Evolutionary conservation across 1,139 yeast species (phyloP).

Genomic region (Suhomyces wounanorum): DNA sequence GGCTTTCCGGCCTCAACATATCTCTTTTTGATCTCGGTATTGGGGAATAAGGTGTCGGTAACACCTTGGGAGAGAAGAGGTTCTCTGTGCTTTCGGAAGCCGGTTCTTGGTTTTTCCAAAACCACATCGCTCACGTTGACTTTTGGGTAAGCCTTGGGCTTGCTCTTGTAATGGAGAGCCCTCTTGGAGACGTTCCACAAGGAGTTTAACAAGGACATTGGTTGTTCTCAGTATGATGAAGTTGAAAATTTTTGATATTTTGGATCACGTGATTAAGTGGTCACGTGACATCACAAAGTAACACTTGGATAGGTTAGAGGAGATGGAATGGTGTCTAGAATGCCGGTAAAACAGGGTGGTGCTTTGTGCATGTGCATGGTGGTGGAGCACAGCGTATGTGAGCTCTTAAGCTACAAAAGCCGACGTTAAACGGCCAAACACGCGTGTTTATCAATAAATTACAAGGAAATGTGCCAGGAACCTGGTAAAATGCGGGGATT

Average conservation of each 20-base stretch:
- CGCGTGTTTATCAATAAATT: no score
- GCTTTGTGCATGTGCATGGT: no score
- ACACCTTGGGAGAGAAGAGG: conserved; percentile 46
- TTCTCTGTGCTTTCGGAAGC: conserved; percentile 41
- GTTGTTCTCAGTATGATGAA: neutral
- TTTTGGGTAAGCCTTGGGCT: conserved; percentile 39
- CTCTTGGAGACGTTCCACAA: conserved; percentile 15
- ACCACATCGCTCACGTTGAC: conserved; percentile 43
- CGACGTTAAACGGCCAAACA: no score
- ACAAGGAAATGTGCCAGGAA: no score
- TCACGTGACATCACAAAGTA: neutral
- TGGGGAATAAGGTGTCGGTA: conserved; percentile 45
- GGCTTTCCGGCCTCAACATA: conserved; percentile 45
- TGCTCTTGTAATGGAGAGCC: conserved; percentile 37
- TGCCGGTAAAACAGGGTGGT: no score
- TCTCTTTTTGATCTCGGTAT: conserved; percentile 35
- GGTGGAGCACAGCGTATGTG: no score
- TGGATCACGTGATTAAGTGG: neutral
- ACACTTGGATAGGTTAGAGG: neutral
- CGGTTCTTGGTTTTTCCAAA: conserved; percentile 41
- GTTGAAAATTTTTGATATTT: conserved; percentile 7
- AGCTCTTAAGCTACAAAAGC: no score
- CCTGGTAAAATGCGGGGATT: no score
- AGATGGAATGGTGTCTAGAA: no score
- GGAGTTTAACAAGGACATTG: conserved; percentile 3